A percentile compares a stretch with the other conserved stretches of the same genome.
Conservation (phyloP, 1,139 yeast genomes). For the Saccharomyces hybrid region DNA sequence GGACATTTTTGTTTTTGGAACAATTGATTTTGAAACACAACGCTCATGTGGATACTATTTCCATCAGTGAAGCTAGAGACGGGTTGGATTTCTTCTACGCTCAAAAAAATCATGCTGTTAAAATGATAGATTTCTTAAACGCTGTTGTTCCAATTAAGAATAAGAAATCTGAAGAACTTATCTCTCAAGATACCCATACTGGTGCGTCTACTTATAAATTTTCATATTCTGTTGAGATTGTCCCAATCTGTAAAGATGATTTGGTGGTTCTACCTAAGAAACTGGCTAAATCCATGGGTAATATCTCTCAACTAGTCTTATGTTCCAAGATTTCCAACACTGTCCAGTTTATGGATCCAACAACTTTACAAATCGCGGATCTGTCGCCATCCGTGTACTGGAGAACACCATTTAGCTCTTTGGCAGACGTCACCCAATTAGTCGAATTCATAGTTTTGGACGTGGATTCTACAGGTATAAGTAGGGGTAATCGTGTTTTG, state of each 20-base stretch:
- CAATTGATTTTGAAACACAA: constrained; percentile 88
- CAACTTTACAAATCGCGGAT: constrained; percentile 75
- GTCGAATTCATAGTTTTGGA: constrained; percentile 89
- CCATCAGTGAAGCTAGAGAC: constrained; percentile 86
- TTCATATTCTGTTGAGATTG: constrained; percentile 86
- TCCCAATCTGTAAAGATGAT: constrained; percentile 95
- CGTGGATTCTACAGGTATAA: constrained; percentile 85
- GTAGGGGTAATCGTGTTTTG: constrained; percentile 71
- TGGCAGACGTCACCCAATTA: constrained; percentile 69
- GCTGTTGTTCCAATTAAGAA: constrained; percentile 80
- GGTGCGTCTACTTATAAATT: constrained; percentile 85
- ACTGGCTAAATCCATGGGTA: constrained; percentile 78
- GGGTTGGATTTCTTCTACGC: constrained; percentile 92
- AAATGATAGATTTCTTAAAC: constrained; percentile 83
- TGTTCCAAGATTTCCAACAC: constrained; percentile 79
- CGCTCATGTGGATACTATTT: constrained; percentile 91
- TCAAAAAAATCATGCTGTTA: constrained; percentile 83
- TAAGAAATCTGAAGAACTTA: constrained; percentile 84
- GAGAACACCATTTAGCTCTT: constrained; percentile 73
- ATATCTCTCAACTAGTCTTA: constrained; percentile 72
- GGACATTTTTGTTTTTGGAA: constrained; percentile 91
- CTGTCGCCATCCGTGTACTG: constrained; percentile 70
- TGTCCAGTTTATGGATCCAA: constrained; percentile 79
- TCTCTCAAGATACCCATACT: constrained; percentile 87
- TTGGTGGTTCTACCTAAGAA: constrained; percentile 81